Evolutionary conservation across 305 asterid species (phyloP).

Genomic region (Lippia alba): DNA sequence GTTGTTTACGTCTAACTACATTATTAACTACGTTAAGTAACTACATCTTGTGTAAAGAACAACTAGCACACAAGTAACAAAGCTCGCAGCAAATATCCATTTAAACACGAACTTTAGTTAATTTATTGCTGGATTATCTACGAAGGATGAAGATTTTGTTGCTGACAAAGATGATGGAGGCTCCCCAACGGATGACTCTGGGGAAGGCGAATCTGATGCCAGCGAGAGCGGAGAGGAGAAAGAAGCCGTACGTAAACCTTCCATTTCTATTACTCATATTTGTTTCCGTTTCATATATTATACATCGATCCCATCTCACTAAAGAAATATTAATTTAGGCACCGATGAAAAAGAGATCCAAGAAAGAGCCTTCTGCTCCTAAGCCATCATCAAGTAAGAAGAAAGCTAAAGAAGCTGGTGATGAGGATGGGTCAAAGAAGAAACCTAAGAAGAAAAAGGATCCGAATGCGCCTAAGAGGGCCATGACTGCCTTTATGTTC

Average conservation of each 20-base stretch:
- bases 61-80: too few relatives aligned
- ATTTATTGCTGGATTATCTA: constrained; percentile 3
- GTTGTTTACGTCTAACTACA: too few relatives aligned
- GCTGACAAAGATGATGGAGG: constrained; percentile 80
- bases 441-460: constrained; percentile 92
- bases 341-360: constrained; percentile 62
- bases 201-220: constrained; percentile 85
- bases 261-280: constrained; percentile 1
- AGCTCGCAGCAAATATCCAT: too few relatives aligned
- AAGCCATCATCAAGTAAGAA: constrained; percentile 74
- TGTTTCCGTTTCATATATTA: neutral
- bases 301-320: constrained; percentile 29
- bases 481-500: constrained; percentile 86
- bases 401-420: constrained; percentile 68
- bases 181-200: constrained; percentile 97
- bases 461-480: constrained; percentile 95
- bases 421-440: constrained; percentile 74
- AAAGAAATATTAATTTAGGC: constrained; percentile 48
- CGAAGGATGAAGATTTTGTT: constrained; percentile 89
- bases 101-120: too few relatives aligned
- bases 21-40: too few relatives aligned
- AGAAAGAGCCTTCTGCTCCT: constrained; percentile 65
- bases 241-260: constrained; percentile 44
- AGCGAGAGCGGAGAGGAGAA: constrained; percentile 70
- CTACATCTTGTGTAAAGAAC: too few relatives aligned